These are phyloP conservation scores for Fonsecaea erecta DNA, from an alignment of 2,329 filamentous ascomycete species.

Conservation along the genomic window DNA sequence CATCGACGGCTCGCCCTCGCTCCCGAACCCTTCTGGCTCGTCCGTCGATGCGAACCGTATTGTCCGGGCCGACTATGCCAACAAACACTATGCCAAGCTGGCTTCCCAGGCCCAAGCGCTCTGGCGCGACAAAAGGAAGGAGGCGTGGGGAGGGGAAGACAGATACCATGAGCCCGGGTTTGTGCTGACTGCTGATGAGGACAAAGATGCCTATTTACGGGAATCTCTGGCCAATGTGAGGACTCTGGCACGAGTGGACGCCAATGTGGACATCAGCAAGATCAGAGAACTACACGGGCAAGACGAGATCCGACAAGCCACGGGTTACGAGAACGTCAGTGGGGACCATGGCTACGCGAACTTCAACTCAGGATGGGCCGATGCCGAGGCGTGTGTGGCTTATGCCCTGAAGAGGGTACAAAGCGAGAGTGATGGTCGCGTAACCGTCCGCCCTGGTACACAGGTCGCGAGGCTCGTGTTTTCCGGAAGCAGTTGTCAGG, in stretches of 20 bases:
- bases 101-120: conserved; percentile 67
- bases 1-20: conserved; percentile 60
- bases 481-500: conserved; percentile 27
- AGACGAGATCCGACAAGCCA: conserved; percentile 29
- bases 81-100: conserved; percentile 74
- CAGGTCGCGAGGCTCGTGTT: conserved; percentile 45
- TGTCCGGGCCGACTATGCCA: conserved; percentile 77
- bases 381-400: conserved; percentile 49
- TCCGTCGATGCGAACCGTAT: conserved; percentile 67
- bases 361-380: conserved; percentile 53
- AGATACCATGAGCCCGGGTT: conserved; percentile 52
- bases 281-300: conserved; percentile 42
- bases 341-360: conserved; percentile 50
- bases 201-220: conserved; percentile 27
- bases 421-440: conserved; percentile 37
- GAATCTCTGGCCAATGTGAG: conserved; percentile 31
- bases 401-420: conserved; percentile 48
- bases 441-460: conserved; percentile 44
- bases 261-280: conserved; percentile 45
- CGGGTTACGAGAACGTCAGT: conserved; percentile 31
- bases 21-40: conserved; percentile 62
- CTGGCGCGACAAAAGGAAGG: conserved; percentile 32
- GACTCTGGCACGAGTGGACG: conserved; percentile 38
- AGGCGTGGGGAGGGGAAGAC: conserved; percentile 48
- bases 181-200: conserved; percentile 44